phyloP scores from a whole-genome alignment of 139 green algal genomes.

The Chlorella sp. region DNA sequence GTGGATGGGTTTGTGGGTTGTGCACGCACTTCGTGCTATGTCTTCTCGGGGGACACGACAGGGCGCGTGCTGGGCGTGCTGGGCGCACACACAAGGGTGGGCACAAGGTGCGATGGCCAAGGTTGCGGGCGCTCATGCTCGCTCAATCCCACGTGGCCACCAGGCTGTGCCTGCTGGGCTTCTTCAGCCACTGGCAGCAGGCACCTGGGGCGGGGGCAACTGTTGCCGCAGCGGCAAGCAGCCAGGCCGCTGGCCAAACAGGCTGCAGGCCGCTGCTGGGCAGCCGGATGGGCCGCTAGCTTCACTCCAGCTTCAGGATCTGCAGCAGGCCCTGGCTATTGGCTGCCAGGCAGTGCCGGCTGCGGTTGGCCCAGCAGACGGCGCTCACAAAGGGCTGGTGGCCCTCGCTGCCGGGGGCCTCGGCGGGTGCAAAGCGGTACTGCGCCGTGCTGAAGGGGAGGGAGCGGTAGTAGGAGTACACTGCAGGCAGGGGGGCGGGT shows the following conservation, averaged over 20 bases:
- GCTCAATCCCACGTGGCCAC: too few species aligned
- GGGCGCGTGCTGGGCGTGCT: too few species aligned
- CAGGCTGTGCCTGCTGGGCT: background rate
- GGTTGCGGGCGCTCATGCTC: too few species aligned
- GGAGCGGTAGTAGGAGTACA: constrained; percentile 45
- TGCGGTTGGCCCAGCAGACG: constrained; percentile 45
- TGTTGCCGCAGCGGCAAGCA: too few species aligned
- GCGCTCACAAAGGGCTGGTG: constrained; percentile 45
- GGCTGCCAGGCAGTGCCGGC: constrained; percentile 43
- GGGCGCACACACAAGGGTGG: too few species aligned
- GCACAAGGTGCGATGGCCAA: too few species aligned
- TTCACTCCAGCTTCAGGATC: constrained; percentile 43
- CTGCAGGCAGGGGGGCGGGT: constrained; percentile 13
- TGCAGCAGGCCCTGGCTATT: constrained; percentile 51
- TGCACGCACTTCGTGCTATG: too few species aligned
- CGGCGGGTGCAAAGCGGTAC: constrained; percentile 12
- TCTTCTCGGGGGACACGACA: too few species aligned
- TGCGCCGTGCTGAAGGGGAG: constrained; percentile 42
- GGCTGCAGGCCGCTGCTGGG: background rate
- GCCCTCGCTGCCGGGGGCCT: background rate
- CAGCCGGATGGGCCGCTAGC: background rate
- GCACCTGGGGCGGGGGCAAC: background rate
- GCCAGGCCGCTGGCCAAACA: background rate
- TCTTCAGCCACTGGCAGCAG: background rate
- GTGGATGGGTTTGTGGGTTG: too few species aligned